Evolutionary conservation across 352 stramenopile species (phyloP).

Genomic region (Pythium vanterpoolii): DNA sequence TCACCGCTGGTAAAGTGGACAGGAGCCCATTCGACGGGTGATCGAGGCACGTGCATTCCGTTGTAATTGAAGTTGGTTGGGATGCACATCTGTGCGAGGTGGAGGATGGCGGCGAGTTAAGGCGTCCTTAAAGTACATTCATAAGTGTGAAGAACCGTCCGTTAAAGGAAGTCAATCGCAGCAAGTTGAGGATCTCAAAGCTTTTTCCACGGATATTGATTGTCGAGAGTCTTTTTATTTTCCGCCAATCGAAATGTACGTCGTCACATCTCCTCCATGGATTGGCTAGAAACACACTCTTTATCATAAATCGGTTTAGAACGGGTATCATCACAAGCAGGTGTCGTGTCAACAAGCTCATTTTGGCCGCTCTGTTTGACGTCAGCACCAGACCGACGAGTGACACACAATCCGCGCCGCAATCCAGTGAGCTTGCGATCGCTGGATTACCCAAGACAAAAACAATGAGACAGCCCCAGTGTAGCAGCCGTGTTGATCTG

Average conservation of each 20-base stretch:
- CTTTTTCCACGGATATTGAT: no score
- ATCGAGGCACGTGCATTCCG: not conserved
- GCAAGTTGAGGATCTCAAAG: no score
- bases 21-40: not conserved
- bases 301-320: not conserved
- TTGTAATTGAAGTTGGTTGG: not conserved
- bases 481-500: no score
- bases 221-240: not conserved
- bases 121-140: no score
- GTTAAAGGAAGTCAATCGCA: no score
- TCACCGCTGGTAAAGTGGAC: not conserved
- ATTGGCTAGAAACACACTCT: slow-evolving; percentile 23
- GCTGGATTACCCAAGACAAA: no score
- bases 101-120: not conserved
- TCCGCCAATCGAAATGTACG: not conserved
- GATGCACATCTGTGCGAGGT: not conserved
- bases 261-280: not conserved
- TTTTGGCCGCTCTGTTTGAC: slow-evolving; percentile 20
- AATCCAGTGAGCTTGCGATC: slow-evolving; percentile 13
- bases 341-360: slow-evolving; percentile 22
- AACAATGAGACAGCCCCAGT: slow-evolving; percentile 10
- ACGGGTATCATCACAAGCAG: not conserved
- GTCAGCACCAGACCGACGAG: slow-evolving; percentile 19
- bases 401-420: not conserved
- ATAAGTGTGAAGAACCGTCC: no score